Conservation (phyloP, 1,284 basidiomycete genomes). For the Ceratobasidium sp. region DNA sequence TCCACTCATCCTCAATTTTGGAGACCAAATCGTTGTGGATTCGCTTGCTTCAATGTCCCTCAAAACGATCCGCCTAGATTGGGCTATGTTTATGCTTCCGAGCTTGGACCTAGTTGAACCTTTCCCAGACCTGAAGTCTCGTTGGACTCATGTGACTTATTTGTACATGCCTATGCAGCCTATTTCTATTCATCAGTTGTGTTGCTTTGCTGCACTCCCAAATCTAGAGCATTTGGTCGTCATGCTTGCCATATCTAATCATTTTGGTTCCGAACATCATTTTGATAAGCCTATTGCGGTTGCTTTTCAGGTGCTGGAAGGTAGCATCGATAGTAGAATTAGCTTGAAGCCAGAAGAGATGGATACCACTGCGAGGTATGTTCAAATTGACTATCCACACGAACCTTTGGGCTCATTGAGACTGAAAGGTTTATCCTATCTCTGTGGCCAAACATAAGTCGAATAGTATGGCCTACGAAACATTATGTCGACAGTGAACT, state of each 20-base stretch:
- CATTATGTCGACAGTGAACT: background rate
- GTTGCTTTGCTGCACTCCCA: background rate
- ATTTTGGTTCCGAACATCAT: background rate
- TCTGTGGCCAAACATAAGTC: background rate
- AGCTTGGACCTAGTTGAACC: background rate
- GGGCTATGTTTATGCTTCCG: background rate
- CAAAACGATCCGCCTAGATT: slow-evolving; percentile 2
- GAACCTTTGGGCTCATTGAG: background rate
- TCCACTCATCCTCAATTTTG: background rate
- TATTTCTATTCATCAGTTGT: background rate
- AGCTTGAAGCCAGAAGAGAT: background rate
- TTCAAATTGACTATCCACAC: too few relatives aligned
- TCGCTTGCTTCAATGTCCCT: background rate
- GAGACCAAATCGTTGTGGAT: background rate
- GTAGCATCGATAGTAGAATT: background rate
- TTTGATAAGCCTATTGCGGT: background rate
- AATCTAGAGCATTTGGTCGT: background rate
- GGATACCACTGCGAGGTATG: background rate
- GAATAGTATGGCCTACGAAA: background rate
- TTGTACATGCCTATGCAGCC: background rate
- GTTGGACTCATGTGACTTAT: background rate
- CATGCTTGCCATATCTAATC: background rate
- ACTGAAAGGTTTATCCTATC: background rate
- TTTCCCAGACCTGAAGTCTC: background rate
- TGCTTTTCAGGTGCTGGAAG: background rate